Evolutionary conservation across 73 alveolate genomes (phyloP), one percentile per base, ranked within the genome.

Genomic region (Tetrahymena borealis): DNA sequence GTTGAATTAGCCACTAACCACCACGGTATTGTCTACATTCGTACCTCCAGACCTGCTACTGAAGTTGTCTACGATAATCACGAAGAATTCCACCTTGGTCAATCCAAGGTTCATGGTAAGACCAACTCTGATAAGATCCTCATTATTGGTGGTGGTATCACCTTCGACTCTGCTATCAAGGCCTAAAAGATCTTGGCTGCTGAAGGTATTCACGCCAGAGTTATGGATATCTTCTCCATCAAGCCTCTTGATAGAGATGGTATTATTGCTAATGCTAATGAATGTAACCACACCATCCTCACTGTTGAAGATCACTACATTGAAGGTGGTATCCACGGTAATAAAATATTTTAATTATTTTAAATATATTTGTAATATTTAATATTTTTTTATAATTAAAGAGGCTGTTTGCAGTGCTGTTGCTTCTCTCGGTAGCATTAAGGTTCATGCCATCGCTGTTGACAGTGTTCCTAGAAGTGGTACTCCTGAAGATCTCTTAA

Each of bases 281-380:
- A 94, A 32, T 43, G 90, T 36, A 78, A 78, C 24, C 91, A 90
- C 36, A 91, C 92, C 20, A 94, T 96, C 31, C 91, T 96, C 41
- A 95, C 95, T 15, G 97, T 96, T 40, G 98, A 96, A 96, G 98
- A 96, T 93, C 98, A 96, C 92, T 96, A 96, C 94, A 43, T 60
- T 13, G 97, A 96, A 94, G 98, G 98, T 43, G 98, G 98, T 11
- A 78, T 96, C 78, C 93, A 42, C 60, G 96, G 96, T 94, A 94
- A 60, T 60, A 60, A 60, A 2, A 60, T 60, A 60, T 18, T 60
- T 20, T 40, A 4, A 15, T 40, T 60, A 3, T 18, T 7, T 18
- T 24, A 2, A 15, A 24, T 1, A 3, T 43, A n/a, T 60, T 60
- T 60, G 10, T 60, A 24, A 6, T 9, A 60, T 60, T 60, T 6